phyloP scores from a whole-genome alignment of 495 filamentous ascomycete species.

The Saxispiralis lemnorum region DNA sequence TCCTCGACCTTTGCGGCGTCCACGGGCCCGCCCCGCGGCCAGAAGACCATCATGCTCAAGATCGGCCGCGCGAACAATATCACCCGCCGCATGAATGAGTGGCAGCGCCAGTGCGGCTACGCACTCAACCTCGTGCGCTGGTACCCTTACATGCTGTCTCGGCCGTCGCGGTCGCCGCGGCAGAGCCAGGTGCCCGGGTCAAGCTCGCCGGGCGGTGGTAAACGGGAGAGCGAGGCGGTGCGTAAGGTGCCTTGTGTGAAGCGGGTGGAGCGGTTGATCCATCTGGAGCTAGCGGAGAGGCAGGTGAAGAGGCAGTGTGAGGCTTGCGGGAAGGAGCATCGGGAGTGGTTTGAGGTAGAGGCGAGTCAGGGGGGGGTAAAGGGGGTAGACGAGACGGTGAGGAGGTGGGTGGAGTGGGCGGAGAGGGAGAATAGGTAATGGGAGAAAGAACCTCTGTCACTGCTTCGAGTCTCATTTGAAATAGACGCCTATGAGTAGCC shows the following conservation, averaged over 20 bases:
- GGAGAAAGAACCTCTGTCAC: too few relatives aligned
- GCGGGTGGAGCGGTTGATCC: slow-evolving; percentile 78
- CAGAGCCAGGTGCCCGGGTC: slow-evolving; percentile 16
- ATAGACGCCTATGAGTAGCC: too few relatives aligned
- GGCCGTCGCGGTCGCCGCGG: slow-evolving; percentile 18
- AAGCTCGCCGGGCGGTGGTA: slow-evolving; percentile 4
- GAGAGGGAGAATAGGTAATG: slow-evolving; percentile 23
- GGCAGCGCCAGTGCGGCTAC: slow-evolving; percentile 82
- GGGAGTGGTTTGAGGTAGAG: slow-evolving; percentile 91
- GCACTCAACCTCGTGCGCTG: slow-evolving; percentile 71
- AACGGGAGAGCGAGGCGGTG: slow-evolving; percentile 6
- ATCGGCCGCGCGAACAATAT: slow-evolving; percentile 87
- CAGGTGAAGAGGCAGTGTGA: slow-evolving; percentile 51
- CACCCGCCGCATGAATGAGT: slow-evolving; percentile 76
- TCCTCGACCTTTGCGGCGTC: too few relatives aligned
- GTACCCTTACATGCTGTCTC: slow-evolving; percentile 62
- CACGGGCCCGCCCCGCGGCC: background rate
- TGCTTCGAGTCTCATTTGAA: too few relatives aligned
- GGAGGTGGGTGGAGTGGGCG: slow-evolving; percentile 73
- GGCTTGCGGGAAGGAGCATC: slow-evolving; percentile 71
- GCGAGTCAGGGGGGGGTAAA: slow-evolving; percentile 51
- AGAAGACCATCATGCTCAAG: slow-evolving; percentile 60
- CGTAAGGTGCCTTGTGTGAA: slow-evolving; percentile 68
- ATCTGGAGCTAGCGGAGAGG: slow-evolving; percentile 62
- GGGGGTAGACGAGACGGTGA: slow-evolving; percentile 66